Base-by-base conservation (phyloP, 345 rosid genomes). In the Acer yangbiense region DNA sequence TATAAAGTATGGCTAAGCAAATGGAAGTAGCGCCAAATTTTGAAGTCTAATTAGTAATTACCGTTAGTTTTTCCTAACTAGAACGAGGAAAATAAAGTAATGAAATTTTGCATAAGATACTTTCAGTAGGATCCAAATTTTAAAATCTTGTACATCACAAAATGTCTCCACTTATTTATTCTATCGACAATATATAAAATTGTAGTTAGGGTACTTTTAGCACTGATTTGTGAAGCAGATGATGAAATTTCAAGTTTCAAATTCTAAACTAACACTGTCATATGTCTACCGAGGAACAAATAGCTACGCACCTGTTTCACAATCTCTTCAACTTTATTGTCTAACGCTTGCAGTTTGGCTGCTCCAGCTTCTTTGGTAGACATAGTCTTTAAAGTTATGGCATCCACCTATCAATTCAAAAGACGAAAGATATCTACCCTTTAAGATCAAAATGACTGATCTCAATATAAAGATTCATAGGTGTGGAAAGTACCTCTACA, bases 261-360 rank as follows among this genome's bases (percentile, higher is more conserved):
- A 6, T 27, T 69, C 35, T n/a, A 11, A 9, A 35, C 60, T 27
- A 21, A 71, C 16, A 29, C 43, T 3, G 6, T 9, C 18, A 58
- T 29, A 17, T 4, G 72, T 68, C 63, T 16, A 44, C 20, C 13
- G 20, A 50, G 6, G 68, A 54, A 71, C 54, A 39, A 68, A 72
- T 54, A 52, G 29, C 63, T 48, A 18, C 14, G 13, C 71, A 96
- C 99, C 97, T 96, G 90, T 80, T 89, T 84, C 41, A 86, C 86
- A 58, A 91, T 75, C 84, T 90, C 93, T 83, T 88, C 94, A 23
- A 87, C 80, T 87, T 89, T 94, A 57, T 46, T 29, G 12, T 85
- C 82, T 78, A 94, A 71, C 52, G 78, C 83, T 67, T 86, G 86
- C 74, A 87, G 88, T 88, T 88, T 85, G 71, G 86, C 88, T 73